A percentile compares a stretch with the other conserved stretches of the same genome.
Conservation (phyloP, 116 monocot species). For the Phalaenopsis hybrid region DNA sequence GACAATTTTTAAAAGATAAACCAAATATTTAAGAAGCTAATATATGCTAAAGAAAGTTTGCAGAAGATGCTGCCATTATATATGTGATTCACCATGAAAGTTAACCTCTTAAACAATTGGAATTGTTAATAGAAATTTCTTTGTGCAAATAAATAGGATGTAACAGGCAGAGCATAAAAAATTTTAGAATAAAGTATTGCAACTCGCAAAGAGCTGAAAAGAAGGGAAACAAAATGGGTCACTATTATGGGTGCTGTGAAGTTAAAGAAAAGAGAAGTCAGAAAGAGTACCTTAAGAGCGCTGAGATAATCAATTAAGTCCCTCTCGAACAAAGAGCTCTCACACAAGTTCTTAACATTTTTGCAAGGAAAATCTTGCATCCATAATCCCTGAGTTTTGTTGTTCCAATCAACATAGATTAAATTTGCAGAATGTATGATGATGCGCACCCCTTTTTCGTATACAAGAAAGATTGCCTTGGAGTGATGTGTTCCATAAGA, state of each 20-base stretch:
- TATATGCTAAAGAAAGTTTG: neutral
- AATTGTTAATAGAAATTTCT: constrained; percentile 6
- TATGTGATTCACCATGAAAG: neutral
- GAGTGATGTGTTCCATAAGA: constrained; percentile 98
- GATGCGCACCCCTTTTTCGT: constrained; percentile 71
- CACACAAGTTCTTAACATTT: constrained; percentile 23
- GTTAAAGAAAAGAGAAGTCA: neutral
- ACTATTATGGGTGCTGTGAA: neutral
- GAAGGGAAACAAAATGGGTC: neutral
- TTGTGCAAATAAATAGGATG: neutral
- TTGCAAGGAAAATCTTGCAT: constrained; percentile 99
- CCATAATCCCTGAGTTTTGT: constrained; percentile 97
- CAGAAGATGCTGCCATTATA: neutral
- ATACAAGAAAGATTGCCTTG: constrained; percentile 90
- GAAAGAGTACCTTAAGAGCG: constrained; percentile 54
- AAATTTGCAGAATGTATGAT: constrained; percentile 92
- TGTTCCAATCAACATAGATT: constrained; percentile 95
- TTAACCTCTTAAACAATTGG: neutral
- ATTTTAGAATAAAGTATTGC: neutral
- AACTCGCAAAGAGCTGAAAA: neutral
- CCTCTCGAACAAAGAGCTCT: constrained; percentile 59
- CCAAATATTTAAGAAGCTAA: neutral
- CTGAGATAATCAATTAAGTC: constrained; percentile 89
- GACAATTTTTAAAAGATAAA: neutral
- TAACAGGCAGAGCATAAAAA: neutral